A percentile compares a stretch with the other conserved stretches of the same genome.
phyloP scores from a whole-genome alignment of 2,329 filamentous ascomycete species.

The Aspergillus intermedius region DNA sequence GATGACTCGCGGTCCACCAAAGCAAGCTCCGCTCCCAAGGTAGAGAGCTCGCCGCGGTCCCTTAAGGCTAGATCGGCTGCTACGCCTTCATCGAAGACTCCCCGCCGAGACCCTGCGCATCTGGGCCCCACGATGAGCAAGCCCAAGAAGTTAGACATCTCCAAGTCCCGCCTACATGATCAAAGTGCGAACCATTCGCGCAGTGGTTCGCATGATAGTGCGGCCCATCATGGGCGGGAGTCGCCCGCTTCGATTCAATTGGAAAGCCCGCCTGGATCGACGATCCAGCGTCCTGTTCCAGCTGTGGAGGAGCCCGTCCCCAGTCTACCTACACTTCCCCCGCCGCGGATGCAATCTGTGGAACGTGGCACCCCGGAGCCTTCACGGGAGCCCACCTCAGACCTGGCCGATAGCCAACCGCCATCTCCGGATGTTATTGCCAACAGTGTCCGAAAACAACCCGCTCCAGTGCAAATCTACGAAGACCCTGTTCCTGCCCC shows the following conservation, averaged over 20 bases:
- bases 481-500: conserved; percentile 14
- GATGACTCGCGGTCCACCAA: conserved; percentile 43
- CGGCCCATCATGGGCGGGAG: conserved; percentile 41
- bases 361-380: not conserved
- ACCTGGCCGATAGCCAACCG: not conserved
- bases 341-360: not conserved
- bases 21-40: conserved; percentile 16
- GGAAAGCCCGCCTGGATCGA: conserved; percentile 12
- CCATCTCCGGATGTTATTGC: conserved; percentile 5
- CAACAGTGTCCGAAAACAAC: conserved; percentile 7
- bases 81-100: conserved; percentile 25
- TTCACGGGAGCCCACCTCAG: not conserved
- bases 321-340: not conserved
- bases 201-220: conserved; percentile 18
- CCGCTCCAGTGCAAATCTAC: conserved; percentile 19
- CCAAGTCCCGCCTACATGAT: conserved; percentile 22
- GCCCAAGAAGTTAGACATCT: conserved; percentile 27
- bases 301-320: not conserved
- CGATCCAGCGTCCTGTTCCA: not conserved
- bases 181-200: conserved; percentile 20
- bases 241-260: conserved; percentile 17
- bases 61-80: conserved; percentile 23
- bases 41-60: conserved; percentile 15
- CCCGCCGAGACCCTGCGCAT: conserved; percentile 19
- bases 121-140: conserved; percentile 26